A percentile compares a stretch with the other conserved stretches of the same genome.
These are phyloP conservation scores for Fraxinus paxiana DNA, from an alignment of 305 asterid species.

Conservation along the genomic window DNA sequence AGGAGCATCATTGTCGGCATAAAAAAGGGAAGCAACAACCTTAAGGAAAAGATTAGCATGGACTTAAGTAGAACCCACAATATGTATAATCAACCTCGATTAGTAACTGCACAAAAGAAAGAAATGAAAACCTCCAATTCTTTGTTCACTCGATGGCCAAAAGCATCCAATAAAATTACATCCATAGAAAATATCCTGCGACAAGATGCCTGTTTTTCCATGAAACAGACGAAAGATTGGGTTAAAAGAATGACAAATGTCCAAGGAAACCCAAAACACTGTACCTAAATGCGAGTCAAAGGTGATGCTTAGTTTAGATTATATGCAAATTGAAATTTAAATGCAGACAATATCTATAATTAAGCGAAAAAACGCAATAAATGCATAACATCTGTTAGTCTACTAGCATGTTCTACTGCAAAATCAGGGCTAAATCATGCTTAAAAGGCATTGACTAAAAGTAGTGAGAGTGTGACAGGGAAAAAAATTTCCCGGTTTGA, in stretches of 20 bases:
- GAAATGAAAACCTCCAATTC: constrained; percentile 63
- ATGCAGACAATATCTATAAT: not conserved
- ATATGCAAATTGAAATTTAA: constrained; percentile 2
- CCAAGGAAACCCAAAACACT: not conserved
- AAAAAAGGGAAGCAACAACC: constrained; percentile 81
- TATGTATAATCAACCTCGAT: not conserved
- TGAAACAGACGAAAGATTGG: constrained; percentile 1
- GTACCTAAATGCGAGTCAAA: not conserved
- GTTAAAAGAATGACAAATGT: constrained; percentile 5
- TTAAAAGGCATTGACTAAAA: not conserved
- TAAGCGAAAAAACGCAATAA: not conserved
- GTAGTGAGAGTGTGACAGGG: not conserved
- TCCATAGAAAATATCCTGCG: constrained; percentile 79
- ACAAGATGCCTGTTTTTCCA: constrained; percentile 70
- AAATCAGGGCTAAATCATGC: not conserved
- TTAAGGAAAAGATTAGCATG: constrained; percentile 27
- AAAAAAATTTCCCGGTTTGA: not conserved
- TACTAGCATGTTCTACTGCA: not conserved
- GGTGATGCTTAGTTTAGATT: not conserved
- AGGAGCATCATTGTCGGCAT: constrained; percentile 53
- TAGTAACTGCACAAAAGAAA: constrained; percentile 5
- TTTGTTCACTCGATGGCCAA: constrained; percentile 52
- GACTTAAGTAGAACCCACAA: constrained; percentile 6
- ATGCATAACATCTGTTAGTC: not conserved
- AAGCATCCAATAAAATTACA: constrained; percentile 53